Conservation (phyloP, 176 grass and related monocot genomes). For the Tillandsia leiboldiana region DNA sequence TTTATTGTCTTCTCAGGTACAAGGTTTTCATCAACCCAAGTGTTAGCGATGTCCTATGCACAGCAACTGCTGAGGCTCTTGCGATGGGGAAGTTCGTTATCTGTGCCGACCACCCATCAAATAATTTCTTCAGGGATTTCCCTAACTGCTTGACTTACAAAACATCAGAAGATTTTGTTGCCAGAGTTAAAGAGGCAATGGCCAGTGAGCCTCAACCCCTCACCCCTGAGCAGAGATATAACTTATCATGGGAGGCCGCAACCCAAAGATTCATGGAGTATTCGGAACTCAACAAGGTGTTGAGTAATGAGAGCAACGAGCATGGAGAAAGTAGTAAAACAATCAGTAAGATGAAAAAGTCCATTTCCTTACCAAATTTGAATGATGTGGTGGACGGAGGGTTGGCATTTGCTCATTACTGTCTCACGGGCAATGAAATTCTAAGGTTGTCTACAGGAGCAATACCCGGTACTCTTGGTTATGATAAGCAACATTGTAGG, state of each 20-base stretch:
- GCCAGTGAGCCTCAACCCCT: conserved; percentile 52
- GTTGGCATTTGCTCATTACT: conserved; percentile 79
- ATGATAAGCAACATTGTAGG: conserved; percentile 58
- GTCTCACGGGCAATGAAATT: conserved; percentile 69
- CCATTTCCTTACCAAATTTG: conserved; percentile 46
- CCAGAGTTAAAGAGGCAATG: conserved; percentile 82
- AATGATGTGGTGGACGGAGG: conserved; percentile 64
- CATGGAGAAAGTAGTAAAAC: background rate
- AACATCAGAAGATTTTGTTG: conserved; percentile 71
- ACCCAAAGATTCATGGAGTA: conserved; percentile 83
- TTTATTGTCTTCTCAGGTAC: conserved; percentile 42
- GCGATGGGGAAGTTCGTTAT: conserved; percentile 92
- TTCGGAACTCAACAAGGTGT: conserved; percentile 66
- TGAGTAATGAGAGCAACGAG: conserved; percentile 17
- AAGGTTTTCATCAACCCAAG: conserved; percentile 93
- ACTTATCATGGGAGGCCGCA: conserved; percentile 87
- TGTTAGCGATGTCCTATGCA: conserved; percentile 78
- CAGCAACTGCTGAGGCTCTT: conserved; percentile 68
- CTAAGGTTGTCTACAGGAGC: conserved; percentile 69
- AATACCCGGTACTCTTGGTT: conserved; percentile 51
- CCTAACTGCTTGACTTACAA: conserved; percentile 72
- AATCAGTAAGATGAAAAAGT: conserved; percentile 39
- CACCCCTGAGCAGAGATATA: conserved; percentile 58
- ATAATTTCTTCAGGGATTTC: conserved; percentile 83
- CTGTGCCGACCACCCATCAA: conserved; percentile 80